Evolutionary conservation across 1,284 basidiomycete species (phyloP), one percentile per base, ranked within the genome.

Genomic region (Albatrellus sp.): DNA sequence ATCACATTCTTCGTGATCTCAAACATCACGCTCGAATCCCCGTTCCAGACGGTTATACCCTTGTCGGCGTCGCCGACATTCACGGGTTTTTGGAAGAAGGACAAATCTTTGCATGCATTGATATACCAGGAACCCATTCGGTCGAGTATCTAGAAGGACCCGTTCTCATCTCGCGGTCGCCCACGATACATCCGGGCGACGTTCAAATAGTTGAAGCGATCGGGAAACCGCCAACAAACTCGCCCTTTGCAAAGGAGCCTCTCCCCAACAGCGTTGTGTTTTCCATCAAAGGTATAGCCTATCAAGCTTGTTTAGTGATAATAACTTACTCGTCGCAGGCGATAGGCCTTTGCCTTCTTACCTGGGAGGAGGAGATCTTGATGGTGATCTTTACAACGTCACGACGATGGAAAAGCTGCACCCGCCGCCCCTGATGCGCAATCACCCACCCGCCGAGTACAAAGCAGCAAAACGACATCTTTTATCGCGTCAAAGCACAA

Each of bases 21-120:
- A 86, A 84, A 54, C 71, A 77, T 45, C 70, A 71, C 44, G 80
- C 80, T 1, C 69, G 80, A 6, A 84, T 86, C 40, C 78, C 77
- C 8, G 64, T 86, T 5, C 70, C 72, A 0, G 60, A 65, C 9
- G 74, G 71, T 3, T 79, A 72, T 66, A 83, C 76, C 0, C 55
- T 85, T 1, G 80, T 83, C 4, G 82, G 81, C 1, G 70, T 84
- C 5, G 77, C 79, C 2, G 81, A 84, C 53, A 63, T 74, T 0
- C 71, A 79, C 48, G 57, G 61, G 2, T 70, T 63, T 44, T 64
- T 81, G 8, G 24, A 63, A 35, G 66, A 68, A 45, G 67, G 64
- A 2, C 64, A 83, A 50, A 69, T 81, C 3, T 83, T 78, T 51
- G 73, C 68, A 1, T 78, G 73, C 53, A 60, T 76, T 38, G 67